Conservation (phyloP, 164 flowering plant genomes). For the Saururus chinensis region DNA sequence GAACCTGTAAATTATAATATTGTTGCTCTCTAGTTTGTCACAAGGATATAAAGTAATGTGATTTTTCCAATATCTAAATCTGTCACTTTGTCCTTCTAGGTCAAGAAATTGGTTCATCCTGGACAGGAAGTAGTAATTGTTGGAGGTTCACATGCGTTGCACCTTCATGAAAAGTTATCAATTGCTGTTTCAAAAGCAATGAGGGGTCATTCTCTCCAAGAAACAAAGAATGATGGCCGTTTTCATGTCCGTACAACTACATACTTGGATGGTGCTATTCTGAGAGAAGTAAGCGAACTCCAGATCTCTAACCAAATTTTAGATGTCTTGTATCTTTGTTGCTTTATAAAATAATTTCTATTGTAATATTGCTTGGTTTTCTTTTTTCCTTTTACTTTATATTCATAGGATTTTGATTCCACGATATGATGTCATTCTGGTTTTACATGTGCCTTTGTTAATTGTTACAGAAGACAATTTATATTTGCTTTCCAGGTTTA, state of each 20-base stretch:
- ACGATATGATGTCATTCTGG: too few relatives aligned
- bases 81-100: constrained; percentile 30
- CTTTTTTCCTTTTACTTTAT: background rate
- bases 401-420: too few relatives aligned
- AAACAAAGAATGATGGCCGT: constrained; percentile 93
- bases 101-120: constrained; percentile 79
- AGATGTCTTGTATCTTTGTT: background rate
- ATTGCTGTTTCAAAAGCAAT: constrained; percentile 95
- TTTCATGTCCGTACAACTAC: constrained; percentile 93
- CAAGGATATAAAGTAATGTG: background rate
- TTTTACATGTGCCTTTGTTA: too few relatives aligned
- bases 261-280: constrained; percentile 89
- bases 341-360: background rate
- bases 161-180: constrained; percentile 91
- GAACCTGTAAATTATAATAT: too few relatives aligned
- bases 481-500: too few relatives aligned
- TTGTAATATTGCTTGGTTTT: background rate
- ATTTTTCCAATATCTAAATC: background rate
- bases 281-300: constrained; percentile 64
- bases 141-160: constrained; percentile 76
- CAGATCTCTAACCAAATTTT: background rate
- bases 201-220: constrained; percentile 92
- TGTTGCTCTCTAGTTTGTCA: background rate
- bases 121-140: constrained; percentile 86
- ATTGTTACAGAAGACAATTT: too few relatives aligned